A percentile compares a stretch with the other conserved stretches of the same genome.
Conservation (phyloP, 2,329 filamentous ascomycete genomes). For the Colletotrichum sp. region DNA sequence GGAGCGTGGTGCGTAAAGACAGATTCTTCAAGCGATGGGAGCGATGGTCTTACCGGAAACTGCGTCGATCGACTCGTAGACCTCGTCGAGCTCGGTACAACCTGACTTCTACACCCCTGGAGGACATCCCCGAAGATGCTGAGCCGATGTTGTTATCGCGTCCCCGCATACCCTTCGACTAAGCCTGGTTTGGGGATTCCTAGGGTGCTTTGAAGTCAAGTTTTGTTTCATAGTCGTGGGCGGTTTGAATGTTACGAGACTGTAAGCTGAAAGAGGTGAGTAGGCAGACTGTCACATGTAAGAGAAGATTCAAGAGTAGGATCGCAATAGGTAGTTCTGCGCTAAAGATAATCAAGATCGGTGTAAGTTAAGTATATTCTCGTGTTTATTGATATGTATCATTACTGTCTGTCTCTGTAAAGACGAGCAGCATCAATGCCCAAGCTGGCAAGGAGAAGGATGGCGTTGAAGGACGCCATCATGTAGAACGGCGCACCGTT, state of each 20-base stretch:
- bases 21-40: neutral
- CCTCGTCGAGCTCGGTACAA: neutral
- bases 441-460: slow-evolving; percentile 66
- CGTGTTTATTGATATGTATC: neutral
- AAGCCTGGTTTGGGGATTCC: neutral
- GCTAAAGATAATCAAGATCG: neutral
- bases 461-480: slow-evolving; percentile 86
- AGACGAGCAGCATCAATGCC: slow-evolving; percentile 52
- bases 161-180: neutral
- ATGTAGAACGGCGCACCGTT: slow-evolving; percentile 89
- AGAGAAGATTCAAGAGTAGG: neutral
- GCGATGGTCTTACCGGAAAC: neutral
- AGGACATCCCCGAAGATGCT: neutral
- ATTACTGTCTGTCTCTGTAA: slow-evolving; percentile 29
- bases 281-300: neutral
- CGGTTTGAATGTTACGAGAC: neutral
- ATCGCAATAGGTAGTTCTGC: neutral
- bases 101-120: neutral
- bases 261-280: neutral
- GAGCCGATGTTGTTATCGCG: neutral
- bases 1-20: neutral
- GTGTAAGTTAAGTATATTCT: neutral
- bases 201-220: too few relatives aligned
- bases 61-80: neutral
- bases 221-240: neutral